Evolutionary conservation across 2,329 filamentous ascomycete genomes (phyloP).

Genomic region (Cladophialophora immunda): DNA sequence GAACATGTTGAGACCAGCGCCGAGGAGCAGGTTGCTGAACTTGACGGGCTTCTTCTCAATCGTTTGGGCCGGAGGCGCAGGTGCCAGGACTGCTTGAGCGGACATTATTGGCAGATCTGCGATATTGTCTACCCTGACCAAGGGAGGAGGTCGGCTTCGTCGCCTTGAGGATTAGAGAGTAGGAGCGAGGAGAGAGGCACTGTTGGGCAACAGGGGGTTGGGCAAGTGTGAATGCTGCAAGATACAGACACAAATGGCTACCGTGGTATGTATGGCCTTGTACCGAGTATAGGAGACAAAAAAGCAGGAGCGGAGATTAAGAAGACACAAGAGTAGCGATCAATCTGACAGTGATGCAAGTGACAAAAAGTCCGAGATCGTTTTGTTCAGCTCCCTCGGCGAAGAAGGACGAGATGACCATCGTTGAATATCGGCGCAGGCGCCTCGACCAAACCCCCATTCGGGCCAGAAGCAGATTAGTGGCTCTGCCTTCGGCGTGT

Average conservation of each 20-base stretch:
- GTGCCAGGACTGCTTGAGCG: conserved; percentile 48
- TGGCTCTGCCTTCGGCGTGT: conserved; percentile 20
- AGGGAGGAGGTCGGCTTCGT: conserved; percentile 75
- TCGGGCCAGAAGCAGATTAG: conserved; percentile 28
- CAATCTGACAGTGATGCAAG: conserved; percentile 14
- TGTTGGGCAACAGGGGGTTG: conserved; percentile 6
- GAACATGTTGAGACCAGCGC: conserved; percentile 94
- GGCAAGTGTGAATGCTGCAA: neutral
- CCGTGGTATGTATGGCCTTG: neutral
- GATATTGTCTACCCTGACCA: conserved; percentile 87
- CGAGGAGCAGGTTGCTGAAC: conserved; percentile 97
- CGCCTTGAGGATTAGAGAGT: conserved; percentile 32
- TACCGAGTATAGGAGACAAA: neutral
- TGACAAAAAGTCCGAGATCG: conserved; percentile 5
- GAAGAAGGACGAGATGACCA: conserved; percentile 15
- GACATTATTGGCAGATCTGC: conserved; percentile 69
- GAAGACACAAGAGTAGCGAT: conserved; percentile 3
- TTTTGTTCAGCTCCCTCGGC: conserved; percentile 25
- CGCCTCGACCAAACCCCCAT: conserved; percentile 18
- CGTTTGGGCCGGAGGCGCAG: conserved; percentile 46
- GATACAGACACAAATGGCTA: conserved; percentile 14
- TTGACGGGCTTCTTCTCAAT: conserved; percentile 99
- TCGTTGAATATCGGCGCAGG: conserved; percentile 17
- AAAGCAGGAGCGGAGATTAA: conserved; percentile 24
- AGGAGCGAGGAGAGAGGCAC: neutral